Conservation (phyloP, 139 green algal species). For the Eudorina sp. region DNA sequence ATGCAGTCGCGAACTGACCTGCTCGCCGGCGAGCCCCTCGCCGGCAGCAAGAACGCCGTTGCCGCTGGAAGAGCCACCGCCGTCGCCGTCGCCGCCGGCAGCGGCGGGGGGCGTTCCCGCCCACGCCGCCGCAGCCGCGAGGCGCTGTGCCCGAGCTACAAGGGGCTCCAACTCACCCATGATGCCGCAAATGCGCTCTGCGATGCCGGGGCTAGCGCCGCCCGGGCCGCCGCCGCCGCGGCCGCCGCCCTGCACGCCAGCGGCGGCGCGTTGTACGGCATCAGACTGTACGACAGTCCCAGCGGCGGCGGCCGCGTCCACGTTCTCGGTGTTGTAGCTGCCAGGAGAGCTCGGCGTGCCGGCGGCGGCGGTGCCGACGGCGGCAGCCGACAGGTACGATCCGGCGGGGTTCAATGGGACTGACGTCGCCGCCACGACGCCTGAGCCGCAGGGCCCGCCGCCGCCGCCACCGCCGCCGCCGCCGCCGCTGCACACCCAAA, state of each 20-base stretch:
- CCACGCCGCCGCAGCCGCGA: neutral
- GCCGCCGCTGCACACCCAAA: neutral
- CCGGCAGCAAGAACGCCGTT: neutral
- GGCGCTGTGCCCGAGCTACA: neutral
- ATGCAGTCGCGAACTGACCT: neutral
- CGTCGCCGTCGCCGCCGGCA: neutral
- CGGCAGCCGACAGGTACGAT: neutral
- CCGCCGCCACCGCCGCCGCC: neutral
- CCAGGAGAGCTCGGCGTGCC: neutral
- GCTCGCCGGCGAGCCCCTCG: neutral
- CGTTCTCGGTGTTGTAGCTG: neutral
- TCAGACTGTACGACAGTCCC: too few species aligned
- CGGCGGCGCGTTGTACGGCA: neutral
- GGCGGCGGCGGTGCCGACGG: neutral
- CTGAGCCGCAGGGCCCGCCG: neutral
- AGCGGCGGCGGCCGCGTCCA: neutral
- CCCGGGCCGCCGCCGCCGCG: neutral
- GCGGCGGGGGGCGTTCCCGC: neutral
- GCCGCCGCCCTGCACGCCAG: neutral
- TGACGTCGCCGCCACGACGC: neutral
- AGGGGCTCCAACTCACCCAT: slow-evolving; percentile 14
- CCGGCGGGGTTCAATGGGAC: neutral
- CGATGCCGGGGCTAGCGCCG: too few species aligned
- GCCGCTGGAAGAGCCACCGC: neutral
- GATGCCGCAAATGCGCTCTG: slow-evolving; percentile 14